Evolutionary conservation across 192 early-diverging fungal genomes (phyloP).

Genomic region (Backusella westeae): DNA sequence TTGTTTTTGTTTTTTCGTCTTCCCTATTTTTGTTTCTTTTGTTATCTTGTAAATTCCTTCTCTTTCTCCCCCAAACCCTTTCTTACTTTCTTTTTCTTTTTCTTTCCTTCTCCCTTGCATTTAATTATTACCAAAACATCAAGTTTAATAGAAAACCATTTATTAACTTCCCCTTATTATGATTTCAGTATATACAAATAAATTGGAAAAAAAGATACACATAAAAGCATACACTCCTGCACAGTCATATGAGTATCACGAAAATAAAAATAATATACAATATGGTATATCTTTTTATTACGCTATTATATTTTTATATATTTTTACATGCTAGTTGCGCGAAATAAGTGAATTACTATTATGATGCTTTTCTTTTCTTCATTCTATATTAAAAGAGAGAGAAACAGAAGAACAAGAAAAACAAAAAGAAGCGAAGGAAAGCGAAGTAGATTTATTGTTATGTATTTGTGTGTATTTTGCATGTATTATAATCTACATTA

Average conservation of each 20-base stretch:
- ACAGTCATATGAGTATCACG: neutral
- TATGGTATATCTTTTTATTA: neutral
- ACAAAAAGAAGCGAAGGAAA: neutral
- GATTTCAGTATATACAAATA: neutral
- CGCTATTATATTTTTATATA: neutral
- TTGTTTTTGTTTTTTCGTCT: neutral
- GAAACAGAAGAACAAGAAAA: neutral
- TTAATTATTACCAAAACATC: neutral
- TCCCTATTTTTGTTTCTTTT: neutral
- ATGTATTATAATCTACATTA: neutral
- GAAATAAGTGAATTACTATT: neutral
- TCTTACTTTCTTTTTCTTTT: neutral
- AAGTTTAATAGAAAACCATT: neutral
- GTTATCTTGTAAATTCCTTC: neutral
- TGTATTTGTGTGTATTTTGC: neutral
- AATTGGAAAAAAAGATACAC: neutral
- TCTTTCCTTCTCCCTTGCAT: neutral
- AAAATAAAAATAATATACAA: neutral
- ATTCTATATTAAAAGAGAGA: neutral
- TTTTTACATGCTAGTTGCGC: neutral
- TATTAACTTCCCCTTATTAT: constrained; percentile 4
- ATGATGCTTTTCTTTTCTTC: neutral
- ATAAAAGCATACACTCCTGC: neutral
- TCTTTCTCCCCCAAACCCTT: neutral
- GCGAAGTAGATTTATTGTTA: neutral